These are phyloP conservation scores for Detonula confervacea DNA, from an alignment of 352 stramenopile genomes.

Conservation along the genomic window DNA sequence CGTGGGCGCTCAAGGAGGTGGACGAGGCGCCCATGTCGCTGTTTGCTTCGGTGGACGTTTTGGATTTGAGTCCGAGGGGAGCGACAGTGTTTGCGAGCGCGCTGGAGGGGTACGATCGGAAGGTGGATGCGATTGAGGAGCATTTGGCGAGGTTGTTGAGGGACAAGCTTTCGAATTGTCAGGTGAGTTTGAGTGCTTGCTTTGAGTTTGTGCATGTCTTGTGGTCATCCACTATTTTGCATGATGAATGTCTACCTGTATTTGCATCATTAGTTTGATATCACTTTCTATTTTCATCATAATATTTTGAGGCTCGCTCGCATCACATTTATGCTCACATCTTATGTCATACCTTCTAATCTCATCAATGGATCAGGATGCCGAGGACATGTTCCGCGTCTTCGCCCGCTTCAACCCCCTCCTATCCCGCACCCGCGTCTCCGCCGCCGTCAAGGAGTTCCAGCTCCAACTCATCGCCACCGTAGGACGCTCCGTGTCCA, in stretches of 20 bases:
- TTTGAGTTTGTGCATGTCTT: constrained; percentile 4
- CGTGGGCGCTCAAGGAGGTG: constrained; percentile 71
- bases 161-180: constrained; percentile 79
- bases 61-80: constrained; percentile 76
- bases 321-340: too few relatives aligned
- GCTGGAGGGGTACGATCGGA: constrained; percentile 82
- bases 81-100: constrained; percentile 66
- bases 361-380: constrained; percentile 74
- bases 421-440: constrained; percentile 93
- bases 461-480: constrained; percentile 98
- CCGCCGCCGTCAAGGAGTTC: constrained; percentile 96
- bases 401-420: constrained; percentile 98
- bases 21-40: constrained; percentile 72
- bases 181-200: constrained; percentile 50
- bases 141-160: constrained; percentile 77
- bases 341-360: too few relatives aligned
- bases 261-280: too few relatives aligned
- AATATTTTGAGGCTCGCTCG: too few relatives aligned
- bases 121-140: constrained; percentile 85
- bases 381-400: constrained; percentile 89
- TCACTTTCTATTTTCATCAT: too few relatives aligned
- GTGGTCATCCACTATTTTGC: constrained; percentile 20
- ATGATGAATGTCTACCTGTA: too few relatives aligned
- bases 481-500: constrained; percentile 95
- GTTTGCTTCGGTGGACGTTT: constrained; percentile 74